Conservation (phyloP, 1,284 basidiomycete species). For the Rhodotorula sp. region DNA sequence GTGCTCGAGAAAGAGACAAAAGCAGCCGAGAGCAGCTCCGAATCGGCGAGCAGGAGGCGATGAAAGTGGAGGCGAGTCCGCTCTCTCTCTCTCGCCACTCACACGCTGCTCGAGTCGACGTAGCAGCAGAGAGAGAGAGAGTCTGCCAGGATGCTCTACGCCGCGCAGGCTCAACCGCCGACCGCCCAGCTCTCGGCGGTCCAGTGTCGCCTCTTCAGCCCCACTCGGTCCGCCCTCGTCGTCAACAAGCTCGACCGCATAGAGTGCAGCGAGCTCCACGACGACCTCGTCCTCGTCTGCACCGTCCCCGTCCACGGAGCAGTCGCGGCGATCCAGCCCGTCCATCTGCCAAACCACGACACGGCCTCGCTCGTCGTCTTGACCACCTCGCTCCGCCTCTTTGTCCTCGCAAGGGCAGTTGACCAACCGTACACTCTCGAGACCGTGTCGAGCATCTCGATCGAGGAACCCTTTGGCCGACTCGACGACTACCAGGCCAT, state of each 20-base stretch:
- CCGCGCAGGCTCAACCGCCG: constrained; percentile 29
- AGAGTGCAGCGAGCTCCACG: constrained; percentile 21
- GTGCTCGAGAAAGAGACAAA: neutral
- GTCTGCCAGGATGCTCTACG: constrained; percentile 35
- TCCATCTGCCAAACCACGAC: constrained; percentile 11
- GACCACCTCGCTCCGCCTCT: constrained; percentile 41
- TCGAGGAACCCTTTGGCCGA: constrained; percentile 39
- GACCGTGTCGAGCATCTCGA: constrained; percentile 30
- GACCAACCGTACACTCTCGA: constrained; percentile 2
- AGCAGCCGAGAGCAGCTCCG: neutral
- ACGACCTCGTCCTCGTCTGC: neutral
- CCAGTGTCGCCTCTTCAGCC: constrained; percentile 25
- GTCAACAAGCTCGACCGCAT: constrained; percentile 41
- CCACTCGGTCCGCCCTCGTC: constrained; percentile 22
- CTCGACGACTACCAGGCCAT: constrained; percentile 31
- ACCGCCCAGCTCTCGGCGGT: constrained; percentile 38
- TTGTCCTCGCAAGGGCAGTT: constrained; percentile 16
- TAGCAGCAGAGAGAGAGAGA: too few species aligned
- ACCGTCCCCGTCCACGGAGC: constrained; percentile 32
- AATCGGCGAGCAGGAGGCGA: neutral
- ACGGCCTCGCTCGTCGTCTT: constrained; percentile 38
- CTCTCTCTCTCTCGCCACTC: neutral
- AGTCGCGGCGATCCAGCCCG: constrained; percentile 30
- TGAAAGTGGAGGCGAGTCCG: neutral
- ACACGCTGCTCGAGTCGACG: neutral